Evolutionary conservation across 192 early-diverging fungal genomes (phyloP).

Genomic region (Piromyces finnis): DNA sequence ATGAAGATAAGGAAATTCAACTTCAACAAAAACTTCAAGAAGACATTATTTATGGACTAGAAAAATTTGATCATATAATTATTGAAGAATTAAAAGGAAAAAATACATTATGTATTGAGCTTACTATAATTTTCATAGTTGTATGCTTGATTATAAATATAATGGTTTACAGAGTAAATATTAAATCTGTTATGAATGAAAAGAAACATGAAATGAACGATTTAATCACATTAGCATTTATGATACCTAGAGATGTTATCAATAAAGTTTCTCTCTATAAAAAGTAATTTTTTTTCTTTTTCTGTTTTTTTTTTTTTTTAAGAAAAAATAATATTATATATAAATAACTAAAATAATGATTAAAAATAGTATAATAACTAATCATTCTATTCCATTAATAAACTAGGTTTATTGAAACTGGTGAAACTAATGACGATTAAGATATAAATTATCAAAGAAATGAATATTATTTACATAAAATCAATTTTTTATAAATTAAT

Average conservation of each 20-base stretch:
- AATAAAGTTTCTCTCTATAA: not conserved
- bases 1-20: not conserved
- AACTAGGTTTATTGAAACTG: too few relatives aligned
- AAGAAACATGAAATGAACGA: not conserved
- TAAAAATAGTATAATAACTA: too few relatives aligned
- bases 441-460: too few relatives aligned
- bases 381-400: too few relatives aligned
- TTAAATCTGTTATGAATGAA: not conserved
- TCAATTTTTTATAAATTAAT: too few relatives aligned
- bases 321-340: not conserved
- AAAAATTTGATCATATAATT: not conserved
- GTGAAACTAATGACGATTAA: too few relatives aligned
- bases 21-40: not conserved
- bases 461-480: too few relatives aligned
- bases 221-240: not conserved
- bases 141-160: not conserved
- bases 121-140: not conserved
- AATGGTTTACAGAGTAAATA: not conserved
- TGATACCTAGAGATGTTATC: not conserved
- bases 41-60: not conserved
- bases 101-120: not conserved
- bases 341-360: too few relatives aligned
- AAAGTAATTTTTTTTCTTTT: not conserved
- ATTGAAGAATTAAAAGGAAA: not conserved
- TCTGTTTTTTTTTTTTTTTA: too few relatives aligned